Percentiles rank a stretch among this genome's conserved stretches.
These are phyloP conservation scores for Pterocarpus macrocarpus DNA, from an alignment of 306 rosid genomes.

Conservation along the genomic window DNA sequence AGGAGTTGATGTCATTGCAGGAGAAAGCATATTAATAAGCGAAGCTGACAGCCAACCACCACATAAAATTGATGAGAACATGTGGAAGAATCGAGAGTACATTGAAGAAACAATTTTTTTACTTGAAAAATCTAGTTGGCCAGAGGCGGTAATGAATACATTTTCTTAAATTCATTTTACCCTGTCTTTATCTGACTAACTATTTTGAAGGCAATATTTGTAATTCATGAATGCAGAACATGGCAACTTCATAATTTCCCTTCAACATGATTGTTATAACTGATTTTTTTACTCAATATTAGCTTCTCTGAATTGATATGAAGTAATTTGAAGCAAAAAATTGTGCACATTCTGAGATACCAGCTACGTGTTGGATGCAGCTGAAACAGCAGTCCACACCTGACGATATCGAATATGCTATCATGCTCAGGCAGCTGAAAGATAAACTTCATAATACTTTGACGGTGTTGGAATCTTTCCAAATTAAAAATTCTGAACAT, in stretches of 20 bases:
- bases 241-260: conserved; percentile 22
- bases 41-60: conserved; percentile 76
- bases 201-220: conserved; percentile 22
- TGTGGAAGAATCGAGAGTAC: conserved; percentile 97
- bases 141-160: conserved; percentile 64
- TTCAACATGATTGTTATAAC: conserved; percentile 8
- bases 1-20: conserved; percentile 53
- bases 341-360: conserved; percentile 35
- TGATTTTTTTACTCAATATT: background rate
- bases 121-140: conserved; percentile 78
- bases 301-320: conserved; percentile 14
- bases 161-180: conserved; percentile 14
- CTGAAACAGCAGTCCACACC: conserved; percentile 65
- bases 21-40: conserved; percentile 57
- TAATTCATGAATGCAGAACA: conserved; percentile 19
- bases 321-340: background rate
- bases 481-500: conserved; percentile 81
- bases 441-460: conserved; percentile 62
- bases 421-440: conserved; percentile 57
- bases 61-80: conserved; percentile 94
- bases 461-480: conserved; percentile 77
- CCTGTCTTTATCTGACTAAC: conserved; percentile 18
- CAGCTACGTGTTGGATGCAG: conserved; percentile 57
- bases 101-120: conserved; percentile 83
- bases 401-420: conserved; percentile 62